Conservation (phyloP, 2,329 filamentous ascomycete species). For the Cladosporium sp. region DNA sequence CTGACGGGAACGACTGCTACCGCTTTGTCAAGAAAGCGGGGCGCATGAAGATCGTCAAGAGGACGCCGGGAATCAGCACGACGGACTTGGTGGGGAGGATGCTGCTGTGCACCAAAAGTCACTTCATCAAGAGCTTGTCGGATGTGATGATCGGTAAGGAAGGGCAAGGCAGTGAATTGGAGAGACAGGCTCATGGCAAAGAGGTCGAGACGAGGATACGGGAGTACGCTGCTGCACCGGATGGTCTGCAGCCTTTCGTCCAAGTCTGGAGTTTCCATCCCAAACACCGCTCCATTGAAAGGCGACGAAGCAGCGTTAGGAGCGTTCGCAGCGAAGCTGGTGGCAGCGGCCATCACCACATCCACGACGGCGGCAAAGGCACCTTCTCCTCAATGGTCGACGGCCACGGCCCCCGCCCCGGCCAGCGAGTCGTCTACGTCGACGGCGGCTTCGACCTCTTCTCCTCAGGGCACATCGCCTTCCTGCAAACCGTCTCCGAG, state of each 20-base stretch:
- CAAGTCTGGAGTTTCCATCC: slow-evolving; percentile 77
- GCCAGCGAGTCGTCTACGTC: slow-evolving; percentile 87
- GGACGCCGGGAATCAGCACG: slow-evolving; percentile 93
- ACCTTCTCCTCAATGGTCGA: slow-evolving; percentile 64
- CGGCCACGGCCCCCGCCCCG: slow-evolving; percentile 67
- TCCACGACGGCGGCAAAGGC: slow-evolving; percentile 49
- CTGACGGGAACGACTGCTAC: slow-evolving; percentile 92
- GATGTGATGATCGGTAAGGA: slow-evolving; percentile 66
- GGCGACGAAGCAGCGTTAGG: slow-evolving; percentile 6
- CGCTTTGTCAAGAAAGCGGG: slow-evolving; percentile 93
- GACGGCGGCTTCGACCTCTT: slow-evolving; percentile 97
- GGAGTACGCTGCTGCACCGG: slow-evolving; percentile 84
- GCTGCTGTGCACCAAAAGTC: slow-evolving; percentile 89
- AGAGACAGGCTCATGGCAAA: slow-evolving; percentile 58
- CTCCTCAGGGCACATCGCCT: slow-evolving; percentile 95
- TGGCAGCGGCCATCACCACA: slow-evolving; percentile 40
- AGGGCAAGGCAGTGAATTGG: slow-evolving; percentile 64
- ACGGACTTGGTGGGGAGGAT: slow-evolving; percentile 98
- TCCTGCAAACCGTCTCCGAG: slow-evolving; percentile 72
- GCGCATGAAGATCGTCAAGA: slow-evolving; percentile 93
- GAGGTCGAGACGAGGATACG: slow-evolving; percentile 74
- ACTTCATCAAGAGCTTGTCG: slow-evolving; percentile 76
- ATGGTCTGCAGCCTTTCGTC: slow-evolving; percentile 70
- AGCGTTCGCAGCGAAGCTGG: not conserved
- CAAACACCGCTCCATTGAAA: slow-evolving; percentile 14